Evolutionary conservation across 495 filamentous ascomycete species (phyloP), one percentile per base, ranked within the genome.

Genomic region (Tuber indicum): DNA sequence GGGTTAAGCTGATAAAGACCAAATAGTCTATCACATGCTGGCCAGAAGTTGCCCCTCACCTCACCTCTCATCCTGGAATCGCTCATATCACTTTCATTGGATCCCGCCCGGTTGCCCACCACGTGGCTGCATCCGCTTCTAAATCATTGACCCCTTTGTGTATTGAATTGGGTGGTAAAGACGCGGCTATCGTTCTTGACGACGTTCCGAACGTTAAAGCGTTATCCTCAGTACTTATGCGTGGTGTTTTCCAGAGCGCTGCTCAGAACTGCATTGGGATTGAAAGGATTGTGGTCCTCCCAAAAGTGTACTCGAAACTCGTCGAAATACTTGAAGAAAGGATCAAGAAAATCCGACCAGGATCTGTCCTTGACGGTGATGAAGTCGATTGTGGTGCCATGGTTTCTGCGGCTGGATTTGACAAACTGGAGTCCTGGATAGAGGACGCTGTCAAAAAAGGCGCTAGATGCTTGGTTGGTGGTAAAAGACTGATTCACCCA

Each of bases 261-360:
- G 96, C 96, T 1, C 96, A 99, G 83, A 99, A 99, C 85, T 99
- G 96, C 85, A 93, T 98, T 84, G 96, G 96, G 76, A 93, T 97
- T 75, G 96, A 99, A 85, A 92, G 96, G 62, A 91, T 98, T 84
- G 90, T 99, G 81, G 92, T 92, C 71, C 87, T 91, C 17, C 92
- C 93, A 1, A 86, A 86, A 32, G 87, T 90, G 69, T 98, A 98
- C 87, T 84, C 90, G 71, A 86, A 86, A 66, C 89, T 99, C 43
- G 86, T 97, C 74, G 81, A 86, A 21, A 87, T 92, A 75, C 89
- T 99, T 71, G 86, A 89, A 66, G 89, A 90, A 19, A 89, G 91
- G 62, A 92, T 98, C 75, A 86, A 87, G 44, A 86, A 87, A 14
- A 87, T 99, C 43, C 91, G 92, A 14, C 86, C 93, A 6, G 92